Base-by-base conservation (phyloP, 371 early-diverging fungal species). In the Batkoa obscura region DNA sequence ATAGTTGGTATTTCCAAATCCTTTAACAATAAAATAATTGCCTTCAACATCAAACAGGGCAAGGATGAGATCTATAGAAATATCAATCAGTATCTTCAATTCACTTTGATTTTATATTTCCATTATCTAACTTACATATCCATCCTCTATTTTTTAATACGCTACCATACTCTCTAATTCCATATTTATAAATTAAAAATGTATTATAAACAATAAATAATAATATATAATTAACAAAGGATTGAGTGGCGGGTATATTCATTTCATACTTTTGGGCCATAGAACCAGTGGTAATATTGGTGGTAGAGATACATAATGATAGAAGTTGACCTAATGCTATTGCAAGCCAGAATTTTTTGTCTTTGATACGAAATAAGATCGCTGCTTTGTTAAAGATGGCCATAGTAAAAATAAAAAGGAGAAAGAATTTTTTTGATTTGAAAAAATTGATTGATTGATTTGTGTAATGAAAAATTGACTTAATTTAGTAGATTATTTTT, bases 1-100 rank as follows among this genome's bases (percentile, higher is more conserved):
- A 33, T 83, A 62, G 23, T 78, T 76, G 12, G 86, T 86, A 60
- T 83, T 83, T 53, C 64, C 67, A 61, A 72, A 86, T 5, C 83
- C 79, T 64, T 83, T 84, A 57, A 84, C 79, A 3, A 81, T 73
- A 64, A 86, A 76, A 59, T 78, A 86, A 57, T 86, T 86, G 63
- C 78, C 86, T 61, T 86, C 84, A 4, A 86, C 83, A 62, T 86
- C 86, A 15, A 79, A 72, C 12, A 78, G 55, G 0, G 79, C 81
- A 57, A 50, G 12, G 17, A 32, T 37, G 39, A 48, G 34, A 36
- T 17, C n/a, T n/a, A n/a, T n/a, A n/a, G n/a, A n/a, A n/a, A n/a
- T n/a, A n/a, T n/a, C n/a, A n/a, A n/a, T n/a, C n/a, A n/a, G n/a
- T n/a, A n/a, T n/a, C n/a, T n/a, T n/a, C n/a, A n/a, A n/a, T n/a